Conservation (phyloP, 1,284 basidiomycete species). For the Ustilago nuda region DNA sequence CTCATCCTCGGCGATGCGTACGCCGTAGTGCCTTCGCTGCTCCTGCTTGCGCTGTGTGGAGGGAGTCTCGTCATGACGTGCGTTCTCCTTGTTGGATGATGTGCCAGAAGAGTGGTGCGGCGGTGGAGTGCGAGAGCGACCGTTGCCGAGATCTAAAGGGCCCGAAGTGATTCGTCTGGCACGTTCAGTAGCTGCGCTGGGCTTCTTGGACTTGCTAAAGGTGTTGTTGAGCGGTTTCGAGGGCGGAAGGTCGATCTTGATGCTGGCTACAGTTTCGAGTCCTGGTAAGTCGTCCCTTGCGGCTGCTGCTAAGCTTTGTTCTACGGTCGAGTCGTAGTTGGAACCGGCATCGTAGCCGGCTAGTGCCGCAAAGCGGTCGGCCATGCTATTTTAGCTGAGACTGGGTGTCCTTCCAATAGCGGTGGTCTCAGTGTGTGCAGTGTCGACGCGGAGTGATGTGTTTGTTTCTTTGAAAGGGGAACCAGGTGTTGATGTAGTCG, state of each 20-base stretch:
- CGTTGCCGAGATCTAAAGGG: conserved; percentile 26
- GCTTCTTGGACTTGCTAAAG: conserved; percentile 35
- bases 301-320: conserved; percentile 38
- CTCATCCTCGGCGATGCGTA: conserved; percentile 55
- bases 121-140: conserved; percentile 37
- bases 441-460: too few species aligned
- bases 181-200: conserved; percentile 35
- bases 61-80: conserved; percentile 36
- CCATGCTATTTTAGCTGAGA: conserved; percentile 27
- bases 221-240: conserved; percentile 41
- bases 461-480: too few species aligned
- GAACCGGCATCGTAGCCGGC: conserved; percentile 56
- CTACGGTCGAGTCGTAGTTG: conserved; percentile 48
- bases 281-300: conserved; percentile 44
- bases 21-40: conserved; percentile 47
- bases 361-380: conserved; percentile 54
- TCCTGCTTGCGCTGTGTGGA: conserved; percentile 54
- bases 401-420: too few species aligned
- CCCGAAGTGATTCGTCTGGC: conserved; percentile 42
- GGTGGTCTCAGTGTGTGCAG: too few species aligned
- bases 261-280: conserved; percentile 50
- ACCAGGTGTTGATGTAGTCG: not conserved
- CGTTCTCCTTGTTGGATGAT: conserved; percentile 38
- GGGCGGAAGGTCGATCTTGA: conserved; percentile 38
- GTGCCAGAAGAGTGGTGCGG: conserved; percentile 32